Evolutionary conservation across 23 red algal species (phyloP), one percentile per base, ranked within the genome.

Genomic region (Gracilaria gracilis): DNA sequence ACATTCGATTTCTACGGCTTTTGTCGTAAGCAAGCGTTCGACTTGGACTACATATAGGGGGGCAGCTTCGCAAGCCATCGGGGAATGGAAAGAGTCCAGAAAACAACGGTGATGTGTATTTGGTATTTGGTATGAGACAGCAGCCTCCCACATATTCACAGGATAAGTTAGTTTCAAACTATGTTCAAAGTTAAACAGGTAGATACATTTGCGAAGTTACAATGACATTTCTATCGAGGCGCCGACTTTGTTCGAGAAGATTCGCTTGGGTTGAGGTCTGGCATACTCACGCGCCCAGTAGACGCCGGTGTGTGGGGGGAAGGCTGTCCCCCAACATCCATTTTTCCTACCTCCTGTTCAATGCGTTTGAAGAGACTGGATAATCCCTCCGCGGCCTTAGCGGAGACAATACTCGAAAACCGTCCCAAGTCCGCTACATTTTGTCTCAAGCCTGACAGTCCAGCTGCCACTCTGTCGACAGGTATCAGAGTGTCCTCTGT

Each of bases 401-500:
- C 33, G 7, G 88, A 81, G 48, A 81, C 61, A 47, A 82, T 39
- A 36, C 85, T 89, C 49, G 85, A 89, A 67, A 89, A 79, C 9
- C 74, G 39, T 47, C 85, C 85, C 11, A 89, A 64, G 36, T 89
- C 69, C 2, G 71, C 75, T 54, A 91, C 88, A 67, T 91, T 95
- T 55, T 86, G 83, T 15, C 82, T 53, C 32, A 94, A 44, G 23
- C 76, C 85, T 40, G 91, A 75, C 21, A 86, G 57, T 20, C 91
- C 79, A 67, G 81, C 91, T 38, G 91, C 91, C 38, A 94, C 72
- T 16, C 72, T 81, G 34, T 94, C 91, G 19, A 87, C 91, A 9
- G 91, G 83, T 44, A 87, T 50, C 57, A 94, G 69, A 64, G 69
- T n/a, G 28, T 78, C 83, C 19, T 94, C 83, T 25, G 67, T 36